Conservation (phyloP, 306 rosid genomes). For the Chamaecrista fasciculata region DNA sequence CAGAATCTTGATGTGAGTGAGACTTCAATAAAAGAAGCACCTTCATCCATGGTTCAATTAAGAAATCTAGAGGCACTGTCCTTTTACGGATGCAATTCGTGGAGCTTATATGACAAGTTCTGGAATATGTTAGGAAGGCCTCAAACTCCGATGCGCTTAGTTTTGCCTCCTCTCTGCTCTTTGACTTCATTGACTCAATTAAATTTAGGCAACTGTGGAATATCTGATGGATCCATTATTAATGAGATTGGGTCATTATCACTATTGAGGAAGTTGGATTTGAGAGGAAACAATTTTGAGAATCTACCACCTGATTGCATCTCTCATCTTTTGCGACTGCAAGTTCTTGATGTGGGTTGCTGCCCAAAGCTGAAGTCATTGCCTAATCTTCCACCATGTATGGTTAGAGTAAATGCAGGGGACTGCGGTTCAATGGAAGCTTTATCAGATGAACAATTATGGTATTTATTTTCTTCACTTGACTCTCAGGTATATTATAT, state of each 20-base stretch:
- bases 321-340: not conserved
- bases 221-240: not conserved
- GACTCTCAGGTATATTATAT: not conserved
- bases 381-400: not conserved
- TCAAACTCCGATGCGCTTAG: not conserved
- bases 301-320: not conserved
- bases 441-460: not conserved
- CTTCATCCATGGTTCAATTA: not conserved
- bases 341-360: not conserved
- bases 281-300: not conserved
- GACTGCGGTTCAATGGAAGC: not conserved
- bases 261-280: not conserved
- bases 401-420: not conserved
- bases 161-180: not conserved
- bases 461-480: not conserved
- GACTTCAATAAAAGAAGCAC: not conserved
- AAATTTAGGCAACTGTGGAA: not conserved
- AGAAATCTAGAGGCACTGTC: not conserved
- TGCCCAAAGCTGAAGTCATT: not conserved
- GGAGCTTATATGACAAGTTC: too few species aligned
- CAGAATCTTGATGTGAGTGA: not conserved
- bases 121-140: too few species aligned
- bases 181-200: not conserved
- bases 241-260: not conserved
- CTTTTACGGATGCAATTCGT: not conserved